These are phyloP conservation scores for Stagonosporopsis rhizophila DNA, from an alignment of 2,329 filamentous ascomycete genomes.

Conservation along the genomic window DNA sequence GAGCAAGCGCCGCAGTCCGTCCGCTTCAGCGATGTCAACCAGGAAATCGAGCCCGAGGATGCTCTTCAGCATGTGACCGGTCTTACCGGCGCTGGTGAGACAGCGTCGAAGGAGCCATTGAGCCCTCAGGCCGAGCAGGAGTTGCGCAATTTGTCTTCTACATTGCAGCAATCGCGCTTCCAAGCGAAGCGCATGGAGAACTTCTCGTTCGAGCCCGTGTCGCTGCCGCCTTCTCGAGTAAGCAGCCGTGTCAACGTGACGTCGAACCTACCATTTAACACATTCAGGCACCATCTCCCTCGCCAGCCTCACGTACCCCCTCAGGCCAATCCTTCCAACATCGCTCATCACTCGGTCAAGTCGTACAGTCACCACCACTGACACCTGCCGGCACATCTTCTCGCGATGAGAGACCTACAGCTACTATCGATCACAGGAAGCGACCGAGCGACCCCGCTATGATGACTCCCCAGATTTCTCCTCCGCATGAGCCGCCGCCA, in stretches of 20 bases:
- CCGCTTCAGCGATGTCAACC: conserved; percentile 50
- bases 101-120: conserved; percentile 38
- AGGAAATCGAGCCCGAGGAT: conserved; percentile 49
- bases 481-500: conserved; percentile 63
- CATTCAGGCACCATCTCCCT: conserved; percentile 57
- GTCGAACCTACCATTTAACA: conserved; percentile 34
- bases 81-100: conserved; percentile 33
- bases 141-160: conserved; percentile 73
- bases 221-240: conserved; percentile 83
- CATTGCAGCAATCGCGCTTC: conserved; percentile 74
- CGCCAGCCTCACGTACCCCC: conserved; percentile 53
- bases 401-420: conserved; percentile 56
- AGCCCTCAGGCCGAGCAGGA: conserved; percentile 64
- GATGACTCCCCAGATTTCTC: conserved; percentile 64
- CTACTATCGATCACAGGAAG: conserved; percentile 46
- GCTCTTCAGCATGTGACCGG: conserved; percentile 44
- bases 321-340: conserved; percentile 61
- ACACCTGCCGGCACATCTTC: conserved; percentile 81
- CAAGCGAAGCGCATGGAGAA: conserved; percentile 85
- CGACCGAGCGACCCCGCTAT: conserved; percentile 56
- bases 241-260: conserved; percentile 48
- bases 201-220: conserved; percentile 89
- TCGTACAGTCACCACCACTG: conserved; percentile 85
- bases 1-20: conserved; percentile 43
- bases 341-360: conserved; percentile 61